Percentiles rank a stretch among this genome's conserved stretches.
Evolutionary conservation across 768 basidiomycete genomes (phyloP).

Genomic region (Termitomyces bulborhizus): DNA sequence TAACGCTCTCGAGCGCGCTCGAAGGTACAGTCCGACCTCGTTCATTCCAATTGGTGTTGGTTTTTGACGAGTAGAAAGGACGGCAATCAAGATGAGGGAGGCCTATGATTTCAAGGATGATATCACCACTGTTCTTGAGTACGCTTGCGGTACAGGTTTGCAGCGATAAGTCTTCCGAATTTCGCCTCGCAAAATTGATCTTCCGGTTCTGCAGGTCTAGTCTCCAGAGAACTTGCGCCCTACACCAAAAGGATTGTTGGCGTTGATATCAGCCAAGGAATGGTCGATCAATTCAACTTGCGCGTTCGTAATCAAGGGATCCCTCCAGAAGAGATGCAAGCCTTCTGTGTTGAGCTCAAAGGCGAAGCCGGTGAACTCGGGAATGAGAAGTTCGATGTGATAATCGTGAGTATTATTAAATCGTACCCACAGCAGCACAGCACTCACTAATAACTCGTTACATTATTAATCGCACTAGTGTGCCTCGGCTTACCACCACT

Average conservation of each 20-base stretch:
- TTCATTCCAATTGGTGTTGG: background rate
- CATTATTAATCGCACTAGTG: conserved; percentile 36
- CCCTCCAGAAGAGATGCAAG: conserved; percentile 58
- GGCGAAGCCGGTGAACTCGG: conserved; percentile 40
- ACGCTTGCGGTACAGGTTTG: conserved; percentile 64
- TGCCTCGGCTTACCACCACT: conserved; percentile 61
- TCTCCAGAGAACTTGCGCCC: conserved; percentile 56
- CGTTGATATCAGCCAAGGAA: conserved; percentile 67
- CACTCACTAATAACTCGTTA: background rate
- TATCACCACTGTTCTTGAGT: conserved; percentile 59
- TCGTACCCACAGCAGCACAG: background rate
- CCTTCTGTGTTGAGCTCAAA: conserved; percentile 46
- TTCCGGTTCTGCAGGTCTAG: conserved; percentile 40
- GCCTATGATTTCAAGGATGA: conserved; percentile 48
- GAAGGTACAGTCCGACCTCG: conserved; percentile 4
- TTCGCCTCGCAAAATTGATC: background rate
- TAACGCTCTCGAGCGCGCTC: conserved; percentile 11
- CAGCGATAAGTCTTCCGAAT: background rate
- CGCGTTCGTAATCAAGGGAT: conserved; percentile 57
- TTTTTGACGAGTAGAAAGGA: conserved; percentile 15
- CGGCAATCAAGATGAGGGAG: conserved; percentile 30
- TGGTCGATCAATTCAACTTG: conserved; percentile 63
- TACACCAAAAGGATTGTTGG: conserved; percentile 61
- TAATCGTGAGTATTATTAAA: conserved; percentile 44
- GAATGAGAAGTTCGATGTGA: conserved; percentile 57